These are phyloP conservation scores for Speleostelium caveatum DNA, from an alignment of 78 protist genomes.

Conservation along the genomic window DNA sequence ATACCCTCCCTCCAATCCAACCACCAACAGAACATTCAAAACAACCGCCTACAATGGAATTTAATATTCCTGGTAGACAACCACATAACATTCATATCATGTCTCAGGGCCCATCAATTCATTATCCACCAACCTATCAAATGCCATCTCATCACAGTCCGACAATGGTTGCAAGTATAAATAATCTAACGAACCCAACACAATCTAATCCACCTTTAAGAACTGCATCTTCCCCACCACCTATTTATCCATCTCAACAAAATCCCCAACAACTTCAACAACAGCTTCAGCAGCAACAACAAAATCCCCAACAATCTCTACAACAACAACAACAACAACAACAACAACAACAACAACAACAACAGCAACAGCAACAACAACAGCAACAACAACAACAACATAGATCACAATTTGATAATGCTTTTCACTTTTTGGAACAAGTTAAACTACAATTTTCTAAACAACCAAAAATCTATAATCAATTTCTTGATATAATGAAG, in stretches of 20 bases:
- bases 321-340: conserved; percentile 50
- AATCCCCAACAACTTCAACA: conserved; percentile 5
- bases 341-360: not conserved
- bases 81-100: not conserved
- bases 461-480: conserved; percentile 92
- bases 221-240: not conserved
- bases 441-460: conserved; percentile 92
- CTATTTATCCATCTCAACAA: conserved; percentile 24
- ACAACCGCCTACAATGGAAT: not conserved
- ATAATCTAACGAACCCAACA: conserved; percentile 43
- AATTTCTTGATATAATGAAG: conserved; percentile 96
- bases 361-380: conserved; percentile 42
- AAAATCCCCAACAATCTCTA: not conserved
- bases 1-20: not conserved
- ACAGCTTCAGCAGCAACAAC: conserved; percentile 5
- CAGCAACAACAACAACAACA: conserved; percentile 27
- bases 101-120: not conserved
- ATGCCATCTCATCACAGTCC: conserved; percentile 1
- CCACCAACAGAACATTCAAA: not conserved
- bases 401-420: conserved; percentile 89
- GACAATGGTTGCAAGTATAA: conserved; percentile 34
- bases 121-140: not conserved
- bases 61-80: not conserved
- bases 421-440: conserved; percentile 89
- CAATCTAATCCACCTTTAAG: not conserved